phyloP scores from a whole-genome alignment of 1,284 basidiomycete species.

The Cutaneotrichosporon spelunceum region DNA sequence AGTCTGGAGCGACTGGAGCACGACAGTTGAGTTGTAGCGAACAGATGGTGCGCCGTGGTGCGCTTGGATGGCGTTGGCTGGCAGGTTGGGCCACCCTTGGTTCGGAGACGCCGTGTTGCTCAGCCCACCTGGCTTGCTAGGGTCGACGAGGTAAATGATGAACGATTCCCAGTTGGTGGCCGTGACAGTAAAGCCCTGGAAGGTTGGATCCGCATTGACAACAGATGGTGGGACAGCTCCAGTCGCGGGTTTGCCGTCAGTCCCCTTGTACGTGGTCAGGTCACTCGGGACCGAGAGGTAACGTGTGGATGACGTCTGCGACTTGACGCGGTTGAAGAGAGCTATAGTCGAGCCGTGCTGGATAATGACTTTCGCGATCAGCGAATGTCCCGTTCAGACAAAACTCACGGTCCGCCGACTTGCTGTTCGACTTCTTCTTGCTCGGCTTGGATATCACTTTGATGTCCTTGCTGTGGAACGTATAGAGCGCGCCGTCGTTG shows the following conservation, averaged over 20 bases:
- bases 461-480: constrained; percentile 85
- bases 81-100: constrained; percentile 62
- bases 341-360: constrained; percentile 94
- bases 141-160: constrained; percentile 74
- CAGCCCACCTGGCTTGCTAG: constrained; percentile 67
- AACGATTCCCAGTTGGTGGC: constrained; percentile 67
- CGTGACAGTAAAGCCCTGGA: constrained; percentile 52
- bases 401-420: constrained; percentile 84
- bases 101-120: constrained; percentile 71
- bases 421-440: constrained; percentile 91
- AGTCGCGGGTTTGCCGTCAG: constrained; percentile 78
- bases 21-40: constrained; percentile 93
- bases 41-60: constrained; percentile 58
- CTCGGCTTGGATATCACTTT: constrained; percentile 95
- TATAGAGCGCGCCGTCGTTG: constrained; percentile 69
- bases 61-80: constrained; percentile 71
- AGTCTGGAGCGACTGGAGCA: constrained; percentile 88
- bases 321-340: constrained; percentile 87
- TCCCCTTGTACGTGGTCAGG: constrained; percentile 80
- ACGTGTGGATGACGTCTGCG: constrained; percentile 90
- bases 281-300: constrained; percentile 92
- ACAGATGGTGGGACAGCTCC: constrained; percentile 55
- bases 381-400: constrained; percentile 14
- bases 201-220: constrained; percentile 21
- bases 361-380: constrained; percentile 67